Evolutionary conservation across 345 rosid species (phyloP).

Genomic region (Aquilaria malaccensis): DNA sequence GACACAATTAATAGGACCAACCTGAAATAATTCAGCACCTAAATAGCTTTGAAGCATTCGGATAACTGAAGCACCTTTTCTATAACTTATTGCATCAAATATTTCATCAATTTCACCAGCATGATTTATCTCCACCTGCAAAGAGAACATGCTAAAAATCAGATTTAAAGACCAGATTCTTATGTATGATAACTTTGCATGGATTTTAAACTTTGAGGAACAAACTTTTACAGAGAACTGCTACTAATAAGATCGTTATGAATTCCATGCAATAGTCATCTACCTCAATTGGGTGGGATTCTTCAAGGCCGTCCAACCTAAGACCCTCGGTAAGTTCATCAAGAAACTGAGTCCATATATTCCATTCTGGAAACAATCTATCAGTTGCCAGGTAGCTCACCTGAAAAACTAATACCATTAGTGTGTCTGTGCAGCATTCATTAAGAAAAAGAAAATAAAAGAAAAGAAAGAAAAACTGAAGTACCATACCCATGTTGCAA

Average conservation of each 20-base stretch:
- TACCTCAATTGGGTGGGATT: constrained; percentile 99
- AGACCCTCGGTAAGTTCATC: constrained; percentile 80
- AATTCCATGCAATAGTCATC: neutral
- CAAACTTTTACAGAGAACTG: neutral
- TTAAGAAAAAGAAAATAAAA: neutral
- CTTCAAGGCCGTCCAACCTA: constrained; percentile 87
- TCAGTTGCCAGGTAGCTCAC: constrained; percentile 95
- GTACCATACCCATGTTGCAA: constrained; percentile 92
- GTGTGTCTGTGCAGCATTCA: neutral
- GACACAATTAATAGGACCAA: constrained; percentile 18
- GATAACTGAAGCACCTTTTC: constrained; percentile 91
- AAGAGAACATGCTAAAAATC: constrained; percentile 1
- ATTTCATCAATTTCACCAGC: constrained; percentile 90
- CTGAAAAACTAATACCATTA: constrained; percentile 35
- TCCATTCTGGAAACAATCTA: constrained; percentile 93
- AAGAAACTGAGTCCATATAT: constrained; percentile 97
- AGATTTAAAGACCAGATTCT: neutral
- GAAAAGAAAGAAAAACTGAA: constrained; percentile 12
- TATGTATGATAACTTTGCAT: too few relatives aligned
- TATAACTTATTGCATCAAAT: constrained; percentile 91
- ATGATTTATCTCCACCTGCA: constrained; percentile 87
- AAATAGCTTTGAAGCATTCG: constrained; percentile 96
- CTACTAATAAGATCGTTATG: neutral
- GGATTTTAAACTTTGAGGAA: neutral
- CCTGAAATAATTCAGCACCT: constrained; percentile 94